Conservation (phyloP, 129 eudicot genomes). For the Glebionis coronaria region DNA sequence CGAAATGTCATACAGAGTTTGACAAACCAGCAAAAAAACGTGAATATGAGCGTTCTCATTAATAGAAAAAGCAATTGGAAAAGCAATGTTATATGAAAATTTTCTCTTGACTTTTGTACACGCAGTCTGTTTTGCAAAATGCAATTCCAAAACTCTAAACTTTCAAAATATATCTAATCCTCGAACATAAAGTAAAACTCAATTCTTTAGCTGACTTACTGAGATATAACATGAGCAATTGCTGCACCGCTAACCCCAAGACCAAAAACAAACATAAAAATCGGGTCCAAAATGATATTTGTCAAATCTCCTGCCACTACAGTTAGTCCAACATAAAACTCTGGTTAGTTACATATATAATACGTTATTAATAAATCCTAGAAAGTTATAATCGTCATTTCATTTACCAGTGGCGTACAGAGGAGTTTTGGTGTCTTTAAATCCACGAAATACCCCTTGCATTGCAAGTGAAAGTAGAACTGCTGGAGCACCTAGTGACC, state of each 20-base stretch:
- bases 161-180: not conserved
- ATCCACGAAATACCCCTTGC: constrained; percentile 92
- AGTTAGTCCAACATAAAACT: not conserved
- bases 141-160: not conserved
- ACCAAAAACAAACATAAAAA: constrained; percentile 52
- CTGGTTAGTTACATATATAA: constrained; percentile 7
- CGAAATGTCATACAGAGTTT: too few relatives aligned
- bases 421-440: constrained; percentile 81
- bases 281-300: constrained; percentile 71
- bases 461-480: constrained; percentile 85
- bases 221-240: constrained; percentile 64
- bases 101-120: too few relatives aligned
- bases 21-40: too few relatives aligned
- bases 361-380: too few relatives aligned
- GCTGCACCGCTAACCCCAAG: constrained; percentile 71
- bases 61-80: too few relatives aligned
- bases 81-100: too few relatives aligned
- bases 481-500: constrained; percentile 93
- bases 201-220: constrained; percentile 35
- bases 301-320: constrained; percentile 76
- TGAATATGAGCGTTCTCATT: too few relatives aligned
- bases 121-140: too few relatives aligned
- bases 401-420: constrained; percentile 59
- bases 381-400: too few relatives aligned
- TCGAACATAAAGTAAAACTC: not conserved